Evolutionary conservation across 352 stramenopile species (phyloP).

Genomic region (Globisporangium iwayamae): DNA sequence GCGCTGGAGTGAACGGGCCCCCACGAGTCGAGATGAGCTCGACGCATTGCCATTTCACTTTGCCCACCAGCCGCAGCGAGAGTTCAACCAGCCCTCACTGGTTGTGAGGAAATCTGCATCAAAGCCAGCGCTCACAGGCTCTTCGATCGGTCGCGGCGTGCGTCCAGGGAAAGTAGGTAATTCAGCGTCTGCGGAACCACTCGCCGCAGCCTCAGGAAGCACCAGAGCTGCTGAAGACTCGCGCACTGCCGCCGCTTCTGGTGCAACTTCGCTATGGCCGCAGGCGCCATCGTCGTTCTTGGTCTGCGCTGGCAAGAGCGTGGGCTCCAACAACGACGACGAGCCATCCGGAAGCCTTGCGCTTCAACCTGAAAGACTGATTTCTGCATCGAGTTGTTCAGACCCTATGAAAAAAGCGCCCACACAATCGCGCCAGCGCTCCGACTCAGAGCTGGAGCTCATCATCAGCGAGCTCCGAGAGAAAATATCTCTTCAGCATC

Average conservation of each 20-base stretch:
- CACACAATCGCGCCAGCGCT: constrained; percentile 20
- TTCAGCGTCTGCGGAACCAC: background rate
- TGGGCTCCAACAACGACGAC: constrained; percentile 16
- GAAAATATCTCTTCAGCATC: constrained; percentile 46
- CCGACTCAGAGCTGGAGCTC: constrained; percentile 60
- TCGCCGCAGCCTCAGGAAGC: too few species aligned
- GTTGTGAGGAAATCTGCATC: background rate
- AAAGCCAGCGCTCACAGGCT: constrained; percentile 5
- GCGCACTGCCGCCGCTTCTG: too few species aligned
- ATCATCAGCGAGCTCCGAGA: constrained; percentile 64
- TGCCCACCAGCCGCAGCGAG: background rate
- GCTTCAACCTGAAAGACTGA: background rate
- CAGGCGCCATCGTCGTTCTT: constrained; percentile 3
- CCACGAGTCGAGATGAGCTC: background rate
- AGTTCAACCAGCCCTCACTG: background rate
- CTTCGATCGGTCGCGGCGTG: constrained; percentile 5
- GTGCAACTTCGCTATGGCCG: background rate
- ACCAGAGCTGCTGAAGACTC: background rate
- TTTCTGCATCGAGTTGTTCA: background rate
- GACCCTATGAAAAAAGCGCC: constrained; percentile 7
- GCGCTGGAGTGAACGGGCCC: background rate
- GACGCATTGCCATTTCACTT: background rate
- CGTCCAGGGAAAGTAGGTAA: constrained; percentile 1
- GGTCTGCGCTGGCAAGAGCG: constrained; percentile 11
- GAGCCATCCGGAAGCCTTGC: background rate